phyloP scores from a whole-genome alignment of 129 eudicot species.

The Lactuca saligna region DNA sequence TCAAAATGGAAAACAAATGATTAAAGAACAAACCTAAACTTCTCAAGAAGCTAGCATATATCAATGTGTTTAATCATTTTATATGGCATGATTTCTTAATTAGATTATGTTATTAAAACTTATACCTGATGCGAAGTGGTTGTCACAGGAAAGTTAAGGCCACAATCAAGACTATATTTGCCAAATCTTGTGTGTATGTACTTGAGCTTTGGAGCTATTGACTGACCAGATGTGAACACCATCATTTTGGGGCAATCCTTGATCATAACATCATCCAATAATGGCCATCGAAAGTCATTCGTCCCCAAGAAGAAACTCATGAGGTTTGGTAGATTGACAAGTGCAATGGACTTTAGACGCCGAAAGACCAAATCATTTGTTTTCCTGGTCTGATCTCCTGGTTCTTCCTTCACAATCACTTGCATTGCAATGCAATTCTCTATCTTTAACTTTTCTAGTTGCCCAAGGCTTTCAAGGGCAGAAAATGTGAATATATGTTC shows the following conservation, averaged over 20 bases:
- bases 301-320: slow-evolving; percentile 15
- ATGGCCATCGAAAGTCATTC: slow-evolving; percentile 16
- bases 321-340: background rate
- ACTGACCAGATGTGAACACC: slow-evolving; percentile 1
- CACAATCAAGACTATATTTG: slow-evolving; percentile 10
- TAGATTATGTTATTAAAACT: too few species aligned
- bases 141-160: slow-evolving; percentile 1
- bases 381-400: background rate
- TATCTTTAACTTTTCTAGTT: background rate
- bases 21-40: too few species aligned
- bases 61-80: too few species aligned
- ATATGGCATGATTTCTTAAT: too few species aligned
- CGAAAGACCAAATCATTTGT: background rate
- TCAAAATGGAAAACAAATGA: too few species aligned
- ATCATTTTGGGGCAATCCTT: background rate
- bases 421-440: background rate
- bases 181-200: slow-evolving; percentile 4
- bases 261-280: background rate
- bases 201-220: background rate
- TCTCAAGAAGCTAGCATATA: too few species aligned
- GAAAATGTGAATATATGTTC: slow-evolving; percentile 20
- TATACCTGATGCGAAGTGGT: too few species aligned
- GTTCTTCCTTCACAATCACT: slow-evolving; percentile 20
- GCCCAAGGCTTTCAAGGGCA: background rate
- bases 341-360: slow-evolving; percentile 1